phyloP scores from a whole-genome alignment of 2,329 filamentous ascomycete species.

The Alternaria longipes region DNA sequence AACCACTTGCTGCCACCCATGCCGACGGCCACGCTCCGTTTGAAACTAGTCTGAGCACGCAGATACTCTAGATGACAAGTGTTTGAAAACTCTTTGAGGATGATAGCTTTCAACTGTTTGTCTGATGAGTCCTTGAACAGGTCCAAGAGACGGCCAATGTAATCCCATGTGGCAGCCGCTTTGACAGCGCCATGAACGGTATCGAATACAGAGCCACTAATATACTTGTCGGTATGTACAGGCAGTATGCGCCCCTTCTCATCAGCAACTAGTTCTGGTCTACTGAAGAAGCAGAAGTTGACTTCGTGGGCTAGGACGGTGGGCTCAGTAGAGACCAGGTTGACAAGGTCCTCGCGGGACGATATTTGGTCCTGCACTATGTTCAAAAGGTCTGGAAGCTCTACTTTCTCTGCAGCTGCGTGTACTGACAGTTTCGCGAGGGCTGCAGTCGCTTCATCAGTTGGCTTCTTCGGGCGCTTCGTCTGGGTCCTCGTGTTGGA shows the following conservation, averaged over 20 bases:
- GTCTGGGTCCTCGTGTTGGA: conserved; percentile 42
- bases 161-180: conserved; percentile 54
- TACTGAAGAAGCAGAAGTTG: conserved; percentile 53
- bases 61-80: conserved; percentile 59
- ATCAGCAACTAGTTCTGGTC: conserved; percentile 57
- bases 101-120: conserved; percentile 45
- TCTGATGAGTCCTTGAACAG: conserved; percentile 37
- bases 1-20: conserved; percentile 54
- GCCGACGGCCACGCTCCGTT: conserved; percentile 52
- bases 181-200: conserved; percentile 51
- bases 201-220: conserved; percentile 57
- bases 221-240: conserved; percentile 54
- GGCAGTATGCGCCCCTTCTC: conserved; percentile 56
- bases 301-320: conserved; percentile 33
- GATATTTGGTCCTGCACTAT: not conserved
- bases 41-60: conserved; percentile 53
- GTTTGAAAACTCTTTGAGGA: conserved; percentile 58
- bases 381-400: conserved; percentile 34
- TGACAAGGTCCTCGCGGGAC: conserved; percentile 48
- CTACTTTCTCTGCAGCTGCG: conserved; percentile 11
- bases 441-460: conserved; percentile 39
- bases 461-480: conserved; percentile 40
- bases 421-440: conserved; percentile 48
- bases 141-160: conserved; percentile 51
- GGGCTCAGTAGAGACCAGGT: conserved; percentile 35